Evolutionary conservation across 306 rosid species (phyloP).

Genomic region (Corylus heterophylla): DNA sequence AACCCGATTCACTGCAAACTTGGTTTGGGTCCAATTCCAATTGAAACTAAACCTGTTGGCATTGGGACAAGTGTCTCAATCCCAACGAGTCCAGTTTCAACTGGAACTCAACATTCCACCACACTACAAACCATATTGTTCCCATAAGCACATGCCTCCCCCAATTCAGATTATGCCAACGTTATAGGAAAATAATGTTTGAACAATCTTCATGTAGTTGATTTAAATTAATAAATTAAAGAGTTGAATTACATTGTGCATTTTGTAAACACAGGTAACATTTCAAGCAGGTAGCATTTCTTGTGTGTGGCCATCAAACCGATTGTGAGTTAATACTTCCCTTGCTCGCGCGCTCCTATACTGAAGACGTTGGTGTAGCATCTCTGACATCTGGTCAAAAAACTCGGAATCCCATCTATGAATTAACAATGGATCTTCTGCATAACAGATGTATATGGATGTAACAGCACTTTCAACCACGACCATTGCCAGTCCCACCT

Average conservation of each 20-base stretch:
- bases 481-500: slow-evolving; percentile 96
- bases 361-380: slow-evolving; percentile 89
- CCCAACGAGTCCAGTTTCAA: no score
- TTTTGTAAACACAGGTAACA: neutral
- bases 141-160: no score
- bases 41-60: no score
- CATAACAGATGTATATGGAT: slow-evolving; percentile 90
- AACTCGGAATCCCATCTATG: slow-evolving; percentile 93
- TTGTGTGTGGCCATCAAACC: slow-evolving; percentile 35
- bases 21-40: no score
- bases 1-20: no score
- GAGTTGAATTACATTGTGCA: slow-evolving; percentile 4
- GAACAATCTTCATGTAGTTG: no score
- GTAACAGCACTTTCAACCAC: slow-evolving; percentile 99
- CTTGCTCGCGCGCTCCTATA: slow-evolving; percentile 74
- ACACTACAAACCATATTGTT: no score
- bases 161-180: no score
- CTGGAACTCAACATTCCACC: no score
- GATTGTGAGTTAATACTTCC: slow-evolving; percentile 63
- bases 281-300: slow-evolving; percentile 29
- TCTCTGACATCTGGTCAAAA: slow-evolving; percentile 92
- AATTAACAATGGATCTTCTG: slow-evolving; percentile 92
- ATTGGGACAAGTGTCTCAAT: no score
- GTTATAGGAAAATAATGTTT: no score
- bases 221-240: slow-evolving; percentile 17